Percentiles rank a stretch among this genome's conserved stretches.
phyloP scores from a whole-genome alignment of 1,139 yeast genomes.

The Hyphopichia burtonii region DNA sequence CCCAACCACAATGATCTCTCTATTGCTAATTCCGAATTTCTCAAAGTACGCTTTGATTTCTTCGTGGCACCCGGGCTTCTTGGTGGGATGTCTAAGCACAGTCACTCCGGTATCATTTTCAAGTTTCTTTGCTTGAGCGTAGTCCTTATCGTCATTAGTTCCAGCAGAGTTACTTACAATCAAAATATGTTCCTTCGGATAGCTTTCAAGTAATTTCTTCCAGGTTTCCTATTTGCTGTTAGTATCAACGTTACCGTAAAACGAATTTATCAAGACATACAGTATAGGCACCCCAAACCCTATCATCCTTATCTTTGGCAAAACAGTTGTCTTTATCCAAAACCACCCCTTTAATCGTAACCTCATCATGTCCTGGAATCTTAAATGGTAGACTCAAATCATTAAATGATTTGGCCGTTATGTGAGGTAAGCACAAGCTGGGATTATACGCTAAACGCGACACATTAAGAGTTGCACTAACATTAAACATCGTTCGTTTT shows the following conservation, averaged over 20 bases:
- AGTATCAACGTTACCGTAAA: no score
- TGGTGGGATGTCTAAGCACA: slow-evolving; percentile 74
- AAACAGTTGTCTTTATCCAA: slow-evolving; percentile 95
- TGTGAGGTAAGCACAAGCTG: slow-evolving; percentile 65
- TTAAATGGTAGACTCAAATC: slow-evolving; percentile 48
- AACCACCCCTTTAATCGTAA: slow-evolving; percentile 69
- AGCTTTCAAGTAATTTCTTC: slow-evolving; percentile 50
- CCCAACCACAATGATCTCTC: slow-evolving; percentile 81
- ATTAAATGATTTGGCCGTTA: slow-evolving; percentile 63
- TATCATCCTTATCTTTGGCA: slow-evolving; percentile 78
- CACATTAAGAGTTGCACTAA: slow-evolving; percentile 74
- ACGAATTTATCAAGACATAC: slow-evolving; percentile 24
- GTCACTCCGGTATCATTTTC: slow-evolving; percentile 71
- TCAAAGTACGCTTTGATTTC: slow-evolving; percentile 67
- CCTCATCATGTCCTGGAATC: slow-evolving; percentile 27
- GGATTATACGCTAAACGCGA: slow-evolving; percentile 64
- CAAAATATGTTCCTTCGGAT: slow-evolving; percentile 65
- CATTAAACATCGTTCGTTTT: slow-evolving; percentile 41
- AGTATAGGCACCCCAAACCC: slow-evolving; percentile 73
- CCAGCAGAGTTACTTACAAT: slow-evolving; percentile 96
- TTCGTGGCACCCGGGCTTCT: slow-evolving; percentile 84
- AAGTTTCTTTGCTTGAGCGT: slow-evolving; percentile 61
- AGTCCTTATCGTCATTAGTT: slow-evolving; percentile 66
- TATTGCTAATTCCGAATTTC: slow-evolving; percentile 39
- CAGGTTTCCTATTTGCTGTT: slow-evolving; percentile 51